Evolutionary conservation across 345 rosid species (phyloP).

Genomic region (Brassica nigra): DNA sequence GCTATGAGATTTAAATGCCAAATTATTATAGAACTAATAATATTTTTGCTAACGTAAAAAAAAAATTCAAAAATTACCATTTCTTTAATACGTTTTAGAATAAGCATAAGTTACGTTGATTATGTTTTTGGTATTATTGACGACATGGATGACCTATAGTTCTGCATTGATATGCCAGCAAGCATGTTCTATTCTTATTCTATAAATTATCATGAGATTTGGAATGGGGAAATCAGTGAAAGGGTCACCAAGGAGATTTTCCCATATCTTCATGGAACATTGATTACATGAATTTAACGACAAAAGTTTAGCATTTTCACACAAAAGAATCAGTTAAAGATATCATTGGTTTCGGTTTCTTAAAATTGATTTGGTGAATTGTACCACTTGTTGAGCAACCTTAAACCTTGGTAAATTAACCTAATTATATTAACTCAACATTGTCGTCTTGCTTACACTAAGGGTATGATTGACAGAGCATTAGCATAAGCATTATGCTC

Average conservation of each 20-base stretch:
- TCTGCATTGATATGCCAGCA: neutral
- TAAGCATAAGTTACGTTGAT: neutral
- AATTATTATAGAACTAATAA: neutral
- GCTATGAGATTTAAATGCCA: neutral
- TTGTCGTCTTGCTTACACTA: slow-evolving; percentile 14
- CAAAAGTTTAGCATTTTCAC: slow-evolving; percentile 31
- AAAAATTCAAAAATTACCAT: neutral
- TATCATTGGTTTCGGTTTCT: slow-evolving; percentile 9
- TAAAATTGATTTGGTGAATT: slow-evolving; percentile 23
- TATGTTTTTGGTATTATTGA: neutral
- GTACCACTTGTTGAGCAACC: slow-evolving; percentile 32
- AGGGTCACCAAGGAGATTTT: slow-evolving; percentile 27
- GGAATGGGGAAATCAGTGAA: slow-evolving; percentile 1
- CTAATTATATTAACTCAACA: neutral
- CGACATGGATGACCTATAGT: neutral
- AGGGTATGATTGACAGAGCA: neutral
- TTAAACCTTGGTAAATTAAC: slow-evolving; percentile 34
- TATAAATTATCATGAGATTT: slow-evolving; percentile 10
- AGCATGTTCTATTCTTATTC: neutral
- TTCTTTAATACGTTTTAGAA: neutral
- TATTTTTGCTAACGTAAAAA: neutral
- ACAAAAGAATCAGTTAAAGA: neutral
- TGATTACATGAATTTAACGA: slow-evolving; percentile 27
- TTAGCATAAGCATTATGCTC: too few species aligned
- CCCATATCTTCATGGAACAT: slow-evolving; percentile 36